Evolutionary conservation across 139 green algal genomes (phyloP), one percentile per base, ranked within the genome.

Genomic region (Nannochloris sp.): DNA sequence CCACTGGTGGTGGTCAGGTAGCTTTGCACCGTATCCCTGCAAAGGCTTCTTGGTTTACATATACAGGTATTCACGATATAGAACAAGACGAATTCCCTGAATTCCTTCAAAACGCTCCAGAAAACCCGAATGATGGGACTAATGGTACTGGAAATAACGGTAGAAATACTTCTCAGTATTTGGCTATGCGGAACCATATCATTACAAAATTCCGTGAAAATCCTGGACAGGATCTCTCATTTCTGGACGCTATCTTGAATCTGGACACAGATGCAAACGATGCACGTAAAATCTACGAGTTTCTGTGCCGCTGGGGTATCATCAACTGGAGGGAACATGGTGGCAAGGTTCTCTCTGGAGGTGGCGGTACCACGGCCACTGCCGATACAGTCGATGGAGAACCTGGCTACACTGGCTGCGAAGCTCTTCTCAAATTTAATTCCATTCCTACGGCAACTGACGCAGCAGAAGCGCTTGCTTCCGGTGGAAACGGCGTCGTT

Each of bases 301-400:
- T 95, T 57, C 68, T 96, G 38, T 71, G 89, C 34, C 58, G 70
- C 30, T 96, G 89, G 89, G 87, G 89, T 33, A 67, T 97, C 42
- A 95, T 97, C 77, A 97, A 97, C 71, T 93, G 42, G 42, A 19
- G 42, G 19, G 42, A 51, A 19, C 19, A 27, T 19, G 42, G 42
- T n/a, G n/a, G n/a, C n/a, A n/a, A n/a, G n/a, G n/a, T n/a, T n/a
- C n/a, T n/a, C n/a, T n/a, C n/a, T 2, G 44, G 59, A 13, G 33
- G 54, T 51, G 54, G 61, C n/a, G n/a, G n/a, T n/a, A n/a, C n/a
- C n/a, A n/a, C n/a, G n/a, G n/a, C n/a, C n/a, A n/a, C n/a, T 66
- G 32, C 31, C 4, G 39, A 57, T 13, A 24, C n/a, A n/a, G n/a
- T n/a, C n/a, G n/a, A n/a, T n/a, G n/a, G n/a, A n/a, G n/a, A n/a